phyloP scores from a whole-genome alignment of 2,329 filamentous ascomycete genomes.

The Dactylellina parvicollis region DNA sequence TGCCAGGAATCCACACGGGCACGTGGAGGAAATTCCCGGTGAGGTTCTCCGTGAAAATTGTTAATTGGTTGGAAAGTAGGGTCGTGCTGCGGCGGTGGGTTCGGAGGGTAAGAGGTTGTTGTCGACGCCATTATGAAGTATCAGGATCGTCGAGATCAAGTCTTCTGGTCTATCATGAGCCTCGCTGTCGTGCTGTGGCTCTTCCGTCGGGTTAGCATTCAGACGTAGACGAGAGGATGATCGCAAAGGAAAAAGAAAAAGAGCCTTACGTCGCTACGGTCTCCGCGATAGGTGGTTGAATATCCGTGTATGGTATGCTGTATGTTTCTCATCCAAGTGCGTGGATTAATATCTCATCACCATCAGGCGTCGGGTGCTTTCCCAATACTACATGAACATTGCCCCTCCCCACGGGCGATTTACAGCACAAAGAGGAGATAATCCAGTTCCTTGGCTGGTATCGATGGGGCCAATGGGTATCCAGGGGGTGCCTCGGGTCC shows the following conservation, averaged over 20 bases:
- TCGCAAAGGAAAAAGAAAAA: slow-evolving; percentile 15
- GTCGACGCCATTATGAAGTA: slow-evolving; percentile 49
- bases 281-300: slow-evolving; percentile 32
- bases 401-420: slow-evolving; percentile 54
- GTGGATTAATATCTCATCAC: slow-evolving; percentile 54
- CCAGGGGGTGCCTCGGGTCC: slow-evolving; percentile 53
- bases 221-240: neutral
- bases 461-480: slow-evolving; percentile 54
- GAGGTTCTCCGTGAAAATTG: slow-evolving; percentile 49
- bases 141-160: slow-evolving; percentile 41
- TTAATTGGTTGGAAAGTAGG: slow-evolving; percentile 53
- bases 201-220: slow-evolving; percentile 36
- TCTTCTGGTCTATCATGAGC: slow-evolving; percentile 45
- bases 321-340: slow-evolving; percentile 49
- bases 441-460: slow-evolving; percentile 52
- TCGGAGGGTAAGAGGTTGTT: slow-evolving; percentile 52
- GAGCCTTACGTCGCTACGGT: slow-evolving; percentile 49
- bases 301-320: slow-evolving; percentile 36
- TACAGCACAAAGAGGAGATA: slow-evolving; percentile 50
- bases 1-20: slow-evolving; percentile 53
- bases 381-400: slow-evolving; percentile 52
- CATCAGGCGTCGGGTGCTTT: slow-evolving; percentile 53
- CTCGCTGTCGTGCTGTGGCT: slow-evolving; percentile 27
- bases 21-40: slow-evolving; percentile 52
- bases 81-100: slow-evolving; percentile 52